Evolutionary conservation across 106 monocot species (phyloP), one percentile per base, ranked within the genome.

Genomic region (Chionographis japonica): DNA sequence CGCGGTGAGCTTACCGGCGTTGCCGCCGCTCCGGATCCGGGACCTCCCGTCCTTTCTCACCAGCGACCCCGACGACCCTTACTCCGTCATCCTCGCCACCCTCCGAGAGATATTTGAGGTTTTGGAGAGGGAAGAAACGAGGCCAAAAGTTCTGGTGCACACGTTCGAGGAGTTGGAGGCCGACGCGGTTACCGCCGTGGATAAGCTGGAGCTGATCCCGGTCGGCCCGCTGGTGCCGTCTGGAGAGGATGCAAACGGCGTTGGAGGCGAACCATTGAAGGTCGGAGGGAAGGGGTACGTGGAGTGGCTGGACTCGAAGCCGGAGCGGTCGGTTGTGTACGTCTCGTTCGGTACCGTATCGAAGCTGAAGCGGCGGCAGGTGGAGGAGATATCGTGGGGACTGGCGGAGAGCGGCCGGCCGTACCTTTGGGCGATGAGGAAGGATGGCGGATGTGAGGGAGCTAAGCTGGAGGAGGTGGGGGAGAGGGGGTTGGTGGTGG

Each of bases 341-440:
- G 80, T 88, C 16, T 78, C 84, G 1, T 88, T 81, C 49, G 85
- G 89, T 52, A 85, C 79, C 72, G 8, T 71, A 8, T 15, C 83
- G n/a, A 16, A 37, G 40, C 36, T 78, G 35, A 62, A 46, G 65
- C 54, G 38, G 60, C 15, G 49, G 62, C 89, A 85, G 58, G 0
- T 72, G 62, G 71, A 71, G 70, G 85, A 89, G 79, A 58, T 89
- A 6, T 18, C 63, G 4, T 13, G 8, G 14, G 85, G 74, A 18
- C 50, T 89, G 43, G 57, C 54, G 60, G 79, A 60, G 54, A 69
- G 74, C 71, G 71, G 79, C 12, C 35, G 75, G 63, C 82, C 82
- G 17, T 83, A 79, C 54, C 40, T 89, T 18, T 85, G 79, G 82
- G 81, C 80, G 18, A 67, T 79, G 63, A 62, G 79, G 58, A 82